Base-by-base conservation (phyloP, 805 yeast species). In the Komagataella ulmi region DNA sequence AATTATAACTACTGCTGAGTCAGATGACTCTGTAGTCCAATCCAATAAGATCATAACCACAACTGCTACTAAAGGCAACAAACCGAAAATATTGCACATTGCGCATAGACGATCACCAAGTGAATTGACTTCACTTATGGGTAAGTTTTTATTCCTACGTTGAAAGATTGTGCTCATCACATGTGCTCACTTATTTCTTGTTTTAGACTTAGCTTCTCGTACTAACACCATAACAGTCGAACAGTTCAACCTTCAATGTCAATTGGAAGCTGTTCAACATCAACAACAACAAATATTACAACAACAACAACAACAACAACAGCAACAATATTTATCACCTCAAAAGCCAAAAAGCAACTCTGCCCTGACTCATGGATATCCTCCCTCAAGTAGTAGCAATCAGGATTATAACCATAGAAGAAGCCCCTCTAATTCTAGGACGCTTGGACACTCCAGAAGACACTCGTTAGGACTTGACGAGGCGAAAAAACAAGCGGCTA, bases 71-170 rank as follows among this genome's bases (percentile, higher is more conserved):
- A 18, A 59, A 66, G 17, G 63, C 60, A 50, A 65, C 69, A 62
- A 59, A 52, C 83, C 85, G 45, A 76, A 77, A 57, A 80, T 79
- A 54, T 74, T 93, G 54, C 95, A 89, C 68, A 89, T 91, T 57
- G 98, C 98, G n/a, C 98, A 93, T 62, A 79, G 98, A 61, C 78
- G 96, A 54, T 85, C 97, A 2, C 97, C 97, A n/a, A 81, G 90
- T 58, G 99, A 93, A 65, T 74, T 93, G 64, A 91, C 98, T 2
- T 85, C 85, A 52, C 72, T 91, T 57, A 91, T 91, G 96, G 74
- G 83, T 74, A 71, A 58, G 77, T 69, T 54, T 24, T n/a, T 23
- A 23, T 36, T 48, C 52, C 54, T 21, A 21, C 23, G 6, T 23
- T 24, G 24, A 10, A 24, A 12, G n/a, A 47, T 30, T 44, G 45